These are phyloP conservation scores for Eucommia ulmoides DNA, from an alignment of 257 asterid species.

Conservation along the genomic window DNA sequence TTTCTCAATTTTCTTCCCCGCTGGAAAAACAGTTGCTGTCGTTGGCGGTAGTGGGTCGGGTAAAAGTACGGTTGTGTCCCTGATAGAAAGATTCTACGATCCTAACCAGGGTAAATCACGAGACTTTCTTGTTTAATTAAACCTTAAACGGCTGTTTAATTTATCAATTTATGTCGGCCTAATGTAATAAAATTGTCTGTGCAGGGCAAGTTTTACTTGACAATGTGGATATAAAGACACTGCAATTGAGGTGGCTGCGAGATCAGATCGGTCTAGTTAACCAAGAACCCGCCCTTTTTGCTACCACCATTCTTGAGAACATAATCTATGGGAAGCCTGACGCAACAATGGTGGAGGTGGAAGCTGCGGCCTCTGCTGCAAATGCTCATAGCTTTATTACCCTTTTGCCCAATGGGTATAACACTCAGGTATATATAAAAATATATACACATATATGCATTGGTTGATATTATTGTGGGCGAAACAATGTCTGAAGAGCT, in stretches of 20 bases:
- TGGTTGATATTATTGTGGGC: no score
- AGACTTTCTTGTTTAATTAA: constrained; percentile 2
- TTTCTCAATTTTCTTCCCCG: constrained; percentile 90
- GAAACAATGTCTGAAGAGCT: no score
- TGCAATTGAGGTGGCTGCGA: constrained; percentile 83
- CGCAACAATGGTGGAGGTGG: constrained; percentile 86
- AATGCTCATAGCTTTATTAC: constrained; percentile 90
- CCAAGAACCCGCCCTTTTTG: constrained; percentile 98
- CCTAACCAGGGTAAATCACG: constrained; percentile 70
- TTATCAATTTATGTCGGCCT: constrained; percentile 3
- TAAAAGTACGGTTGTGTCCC: constrained; percentile 88
- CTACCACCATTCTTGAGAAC: constrained; percentile 91
- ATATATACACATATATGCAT: no score
- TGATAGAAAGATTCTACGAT: constrained; percentile 91
- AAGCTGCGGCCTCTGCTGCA: constrained; percentile 89
- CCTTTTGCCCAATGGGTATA: constrained; percentile 86
- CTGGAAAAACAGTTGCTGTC: constrained; percentile 93
- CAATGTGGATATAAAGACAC: constrained; percentile 65
- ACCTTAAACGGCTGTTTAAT: neutral
- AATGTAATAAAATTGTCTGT: no score
- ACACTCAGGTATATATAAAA: constrained; percentile 53
- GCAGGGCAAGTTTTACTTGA: constrained; percentile 86
- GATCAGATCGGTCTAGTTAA: constrained; percentile 94
- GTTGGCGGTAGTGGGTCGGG: constrained; percentile 99
- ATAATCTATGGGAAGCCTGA: constrained; percentile 89